Conservation (phyloP, 805 yeast species). For the Starmerella davenportii region DNA sequence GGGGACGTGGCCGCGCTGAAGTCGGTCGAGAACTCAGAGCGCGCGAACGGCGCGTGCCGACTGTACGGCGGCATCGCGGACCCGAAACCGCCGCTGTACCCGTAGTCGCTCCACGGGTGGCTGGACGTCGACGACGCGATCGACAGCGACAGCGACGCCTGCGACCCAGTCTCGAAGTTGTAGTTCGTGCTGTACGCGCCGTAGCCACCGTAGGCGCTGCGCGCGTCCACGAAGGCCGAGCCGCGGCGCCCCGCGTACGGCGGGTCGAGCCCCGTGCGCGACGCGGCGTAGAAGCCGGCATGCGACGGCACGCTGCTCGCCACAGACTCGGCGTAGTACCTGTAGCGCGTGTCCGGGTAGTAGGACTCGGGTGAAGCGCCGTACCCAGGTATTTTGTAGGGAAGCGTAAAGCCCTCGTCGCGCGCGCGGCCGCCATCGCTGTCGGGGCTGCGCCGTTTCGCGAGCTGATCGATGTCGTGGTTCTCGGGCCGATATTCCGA, state of each 20-base stretch:
- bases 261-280: neutral
- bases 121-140: neutral
- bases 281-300: neutral
- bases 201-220: neutral
- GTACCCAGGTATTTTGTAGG: too few relatives aligned
- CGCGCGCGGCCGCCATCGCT: neutral
- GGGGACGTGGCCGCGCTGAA: too few relatives aligned
- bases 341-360: neutral
- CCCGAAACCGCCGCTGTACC: neutral
- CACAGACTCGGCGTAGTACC: neutral
- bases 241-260: neutral
- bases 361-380: too few relatives aligned
- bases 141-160: neutral
- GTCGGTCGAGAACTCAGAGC: too few relatives aligned
- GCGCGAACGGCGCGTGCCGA: too few relatives aligned
- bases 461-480: too few relatives aligned
- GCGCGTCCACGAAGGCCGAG: neutral
- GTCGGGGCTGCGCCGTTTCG: neutral
- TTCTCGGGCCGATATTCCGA: too few relatives aligned
- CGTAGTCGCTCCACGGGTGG: neutral
- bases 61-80: neutral
- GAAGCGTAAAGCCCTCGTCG: too few relatives aligned
- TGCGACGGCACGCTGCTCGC: too few relatives aligned
- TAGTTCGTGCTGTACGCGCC: neutral
- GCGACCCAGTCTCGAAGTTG: neutral